Base-by-base conservation (phyloP, 2,329 filamentous ascomycete genomes). In the Albifimbria verrucaria region DNA sequence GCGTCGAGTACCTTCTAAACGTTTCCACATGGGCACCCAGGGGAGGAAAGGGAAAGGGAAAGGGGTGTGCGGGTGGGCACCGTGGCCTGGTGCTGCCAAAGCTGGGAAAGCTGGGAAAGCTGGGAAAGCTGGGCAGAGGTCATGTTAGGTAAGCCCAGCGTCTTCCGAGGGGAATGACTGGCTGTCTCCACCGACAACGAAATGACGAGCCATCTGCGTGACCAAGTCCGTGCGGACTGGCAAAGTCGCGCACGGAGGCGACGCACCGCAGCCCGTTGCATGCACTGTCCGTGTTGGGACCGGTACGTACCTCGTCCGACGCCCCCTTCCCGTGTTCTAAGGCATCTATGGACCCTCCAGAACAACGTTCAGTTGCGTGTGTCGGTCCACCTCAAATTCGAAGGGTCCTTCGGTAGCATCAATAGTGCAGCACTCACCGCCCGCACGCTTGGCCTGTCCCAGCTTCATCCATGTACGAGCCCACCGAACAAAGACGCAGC, bases 1-100 rank as follows among this genome's bases (percentile, higher is more conserved):
- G 7, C 32, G 22, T 54, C 52, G 44, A 48, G 48, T 42, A 48
- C 12, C 6, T 47, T 51, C 25, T 23, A 44, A 55, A 50, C 51
- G 52, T 18, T 50, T 48, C 28, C 59, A 61, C 55, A 57, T 58
- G 52, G 56, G 62, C 51, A 55, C 54, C 63, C n/a, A n/a, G n/a
- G n/a, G n/a, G n/a, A n/a, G n/a, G n/a, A n/a, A n/a, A n/a, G n/a
- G n/a, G n/a, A n/a, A n/a, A n/a, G n/a, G 18, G 32, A 39, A 39
- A 39, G 32, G 32, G 5, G 32, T 12, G 32, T 39, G 32, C n/a
- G n/a, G n/a, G n/a, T n/a, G n/a, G n/a, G n/a, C n/a, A 6, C 32
- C 18, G 6, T n/a, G 12, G 12, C 32, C 32, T 39, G 32, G 15
- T 39, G 32, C 32, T 39, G 15, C 12, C 32, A n/a, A 39, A 39